Evolutionary conservation across 768 basidiomycete genomes (phyloP).

Genomic region (Lactarius evosmus): DNA sequence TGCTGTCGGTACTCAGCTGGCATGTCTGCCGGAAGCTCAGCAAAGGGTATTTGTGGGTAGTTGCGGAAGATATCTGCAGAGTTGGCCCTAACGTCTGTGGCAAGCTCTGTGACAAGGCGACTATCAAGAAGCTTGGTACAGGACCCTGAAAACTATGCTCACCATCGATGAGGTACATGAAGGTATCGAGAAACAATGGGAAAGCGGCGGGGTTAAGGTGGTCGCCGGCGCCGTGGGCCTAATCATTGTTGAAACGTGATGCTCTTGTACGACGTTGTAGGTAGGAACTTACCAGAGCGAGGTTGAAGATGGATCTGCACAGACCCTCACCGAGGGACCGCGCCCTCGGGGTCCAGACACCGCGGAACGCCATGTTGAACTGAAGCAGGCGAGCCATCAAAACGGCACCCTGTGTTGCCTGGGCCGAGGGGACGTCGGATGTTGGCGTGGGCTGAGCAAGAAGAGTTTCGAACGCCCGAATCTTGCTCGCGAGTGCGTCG

Average conservation of each 20-base stretch:
- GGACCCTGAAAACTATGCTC: constrained; percentile 27
- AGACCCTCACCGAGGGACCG: constrained; percentile 47
- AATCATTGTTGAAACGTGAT: constrained; percentile 13
- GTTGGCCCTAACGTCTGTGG: constrained; percentile 51
- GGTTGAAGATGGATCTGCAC: constrained; percentile 41
- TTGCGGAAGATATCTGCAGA: constrained; percentile 61
- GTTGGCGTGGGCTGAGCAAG: constrained; percentile 28
- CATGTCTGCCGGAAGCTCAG: constrained; percentile 52
- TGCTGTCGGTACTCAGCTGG: constrained; percentile 58
- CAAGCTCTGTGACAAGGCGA: constrained; percentile 49
- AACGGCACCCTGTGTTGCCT: constrained; percentile 43
- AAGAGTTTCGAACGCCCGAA: constrained; percentile 39
- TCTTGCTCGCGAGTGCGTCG: constrained; percentile 44
- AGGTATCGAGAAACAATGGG: constrained; percentile 67
- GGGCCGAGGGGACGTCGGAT: constrained; percentile 22
- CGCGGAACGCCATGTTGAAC: constrained; percentile 66
- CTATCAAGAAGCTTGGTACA: background rate
- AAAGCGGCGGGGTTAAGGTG: constrained; percentile 56
- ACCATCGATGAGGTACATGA: constrained; percentile 75
- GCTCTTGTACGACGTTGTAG: background rate
- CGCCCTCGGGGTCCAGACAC: constrained; percentile 50
- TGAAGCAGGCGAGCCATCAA: constrained; percentile 67
- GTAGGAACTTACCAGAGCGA: constrained; percentile 28
- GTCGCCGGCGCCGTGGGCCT: constrained; percentile 57
- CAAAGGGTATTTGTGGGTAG: constrained; percentile 52